phyloP scores from a whole-genome alignment of 352 stramenopile species.

The Blastocystis sp. region DNA sequence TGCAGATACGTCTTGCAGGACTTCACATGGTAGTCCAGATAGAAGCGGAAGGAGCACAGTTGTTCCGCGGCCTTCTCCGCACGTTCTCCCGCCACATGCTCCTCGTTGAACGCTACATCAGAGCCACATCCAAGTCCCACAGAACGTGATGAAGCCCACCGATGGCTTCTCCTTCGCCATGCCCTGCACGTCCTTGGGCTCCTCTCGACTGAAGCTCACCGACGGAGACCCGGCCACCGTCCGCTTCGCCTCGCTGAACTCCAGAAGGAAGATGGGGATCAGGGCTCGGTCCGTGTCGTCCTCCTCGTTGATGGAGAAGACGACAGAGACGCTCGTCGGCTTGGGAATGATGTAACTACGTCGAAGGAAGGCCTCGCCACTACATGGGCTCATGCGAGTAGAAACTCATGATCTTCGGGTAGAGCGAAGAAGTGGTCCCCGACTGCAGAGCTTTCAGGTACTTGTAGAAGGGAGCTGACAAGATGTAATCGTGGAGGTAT shows the following conservation, averaged over 20 bases:
- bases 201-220: background rate
- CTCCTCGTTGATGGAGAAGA: slow-evolving; percentile 24
- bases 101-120: background rate
- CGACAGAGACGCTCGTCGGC: background rate
- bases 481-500: background rate
- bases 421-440: background rate
- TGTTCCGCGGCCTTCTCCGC: background rate
- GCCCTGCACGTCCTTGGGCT: background rate
- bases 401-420: slow-evolving; percentile 6
- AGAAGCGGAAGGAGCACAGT: slow-evolving; percentile 10
- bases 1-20: slow-evolving; percentile 30
- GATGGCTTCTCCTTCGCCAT: slow-evolving; percentile 21
- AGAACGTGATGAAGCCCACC: background rate
- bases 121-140: background rate
- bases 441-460: background rate
- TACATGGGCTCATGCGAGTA: slow-evolving; percentile 3
- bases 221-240: background rate
- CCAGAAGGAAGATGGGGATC: slow-evolving; percentile 43
- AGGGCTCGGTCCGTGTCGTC: slow-evolving; percentile 23
- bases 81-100: background rate
- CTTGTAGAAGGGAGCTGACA: slow-evolving; percentile 33
- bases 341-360: slow-evolving; percentile 15
- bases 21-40: slow-evolving; percentile 43
- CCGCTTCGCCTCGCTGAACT: slow-evolving; percentile 39
- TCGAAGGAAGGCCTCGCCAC: background rate